Percentiles rank a stretch among this genome's conserved stretches.
These are phyloP conservation scores for Kluyveromyces aestuarii DNA, from an alignment of 805 yeast species.

Conservation along the genomic window DNA sequence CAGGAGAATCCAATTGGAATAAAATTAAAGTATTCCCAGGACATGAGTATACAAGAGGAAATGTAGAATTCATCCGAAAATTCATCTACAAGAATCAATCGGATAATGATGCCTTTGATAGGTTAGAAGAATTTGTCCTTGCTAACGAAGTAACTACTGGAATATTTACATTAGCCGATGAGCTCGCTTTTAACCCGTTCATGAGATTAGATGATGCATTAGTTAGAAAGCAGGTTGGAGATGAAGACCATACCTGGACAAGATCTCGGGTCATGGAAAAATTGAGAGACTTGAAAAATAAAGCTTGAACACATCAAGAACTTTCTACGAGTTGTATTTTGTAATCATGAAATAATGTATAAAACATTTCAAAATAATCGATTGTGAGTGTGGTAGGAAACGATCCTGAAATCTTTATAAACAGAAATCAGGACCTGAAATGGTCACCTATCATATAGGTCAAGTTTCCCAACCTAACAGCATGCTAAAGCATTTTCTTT, in stretches of 20 bases:
- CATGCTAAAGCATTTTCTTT: conserved; percentile 19
- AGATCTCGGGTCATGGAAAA: conserved; percentile 56
- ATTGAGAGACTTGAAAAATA: conserved; percentile 71
- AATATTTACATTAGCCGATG: conserved; percentile 73
- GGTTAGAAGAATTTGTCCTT: conserved; percentile 42
- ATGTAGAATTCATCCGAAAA: conserved; percentile 66
- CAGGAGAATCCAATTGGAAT: conserved; percentile 26
- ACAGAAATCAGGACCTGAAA: not conserved
- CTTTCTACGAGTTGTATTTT: no score
- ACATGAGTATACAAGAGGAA: conserved; percentile 86
- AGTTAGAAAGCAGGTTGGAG: conserved; percentile 52
- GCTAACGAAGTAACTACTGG: conserved; percentile 77
- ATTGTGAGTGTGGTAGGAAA: not conserved
- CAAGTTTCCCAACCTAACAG: not conserved
- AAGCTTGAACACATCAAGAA: not conserved
- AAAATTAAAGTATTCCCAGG: conserved; percentile 78
- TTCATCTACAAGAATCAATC: conserved; percentile 39
- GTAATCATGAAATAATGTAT: no score
- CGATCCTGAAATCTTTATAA: not conserved
- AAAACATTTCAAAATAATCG: no score
- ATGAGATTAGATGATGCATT: conserved; percentile 64
- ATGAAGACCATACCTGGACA: conserved; percentile 25
- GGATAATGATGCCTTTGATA: conserved; percentile 38
- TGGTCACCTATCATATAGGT: not conserved
- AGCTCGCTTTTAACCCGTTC: conserved; percentile 78